Evolutionary conservation across 345 rosid species (phyloP).

Genomic region (Corchorus olitorius): DNA sequence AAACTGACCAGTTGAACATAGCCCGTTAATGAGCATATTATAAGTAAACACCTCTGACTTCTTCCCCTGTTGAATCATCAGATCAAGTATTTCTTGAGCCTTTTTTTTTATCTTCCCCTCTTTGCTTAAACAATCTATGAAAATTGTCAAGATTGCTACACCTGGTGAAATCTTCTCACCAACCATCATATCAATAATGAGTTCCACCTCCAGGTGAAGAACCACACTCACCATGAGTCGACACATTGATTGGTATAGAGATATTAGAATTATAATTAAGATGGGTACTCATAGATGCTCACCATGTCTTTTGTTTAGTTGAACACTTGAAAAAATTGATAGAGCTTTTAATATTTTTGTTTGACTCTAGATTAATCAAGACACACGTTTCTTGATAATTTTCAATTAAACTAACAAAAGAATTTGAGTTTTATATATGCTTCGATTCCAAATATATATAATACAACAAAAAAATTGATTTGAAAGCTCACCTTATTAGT

Average conservation of each 20-base stretch:
- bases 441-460: background rate
- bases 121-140: slow-evolving; percentile 24
- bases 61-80: slow-evolving; percentile 31
- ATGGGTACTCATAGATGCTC: too few species aligned
- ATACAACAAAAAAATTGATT: background rate
- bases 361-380: too few species aligned
- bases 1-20: slow-evolving; percentile 33
- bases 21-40: slow-evolving; percentile 40
- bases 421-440: too few species aligned
- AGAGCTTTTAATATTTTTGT: too few species aligned
- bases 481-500: background rate
- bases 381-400: too few species aligned
- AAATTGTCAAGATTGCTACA: slow-evolving; percentile 4
- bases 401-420: too few species aligned
- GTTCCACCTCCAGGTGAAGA: too few species aligned
- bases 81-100: slow-evolving; percentile 29
- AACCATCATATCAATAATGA: slow-evolving; percentile 14
- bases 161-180: background rate
- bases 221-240: too few species aligned
- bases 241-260: too few species aligned
- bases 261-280: too few species aligned
- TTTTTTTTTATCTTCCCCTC: slow-evolving; percentile 33
- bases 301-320: too few species aligned
- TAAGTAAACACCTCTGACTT: slow-evolving; percentile 39
- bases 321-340: too few species aligned